Evolutionary conservation across 2,329 filamentous ascomycete genomes (phyloP), one percentile per base, ranked within the genome.

Genomic region (Xylariaceae sp.): DNA sequence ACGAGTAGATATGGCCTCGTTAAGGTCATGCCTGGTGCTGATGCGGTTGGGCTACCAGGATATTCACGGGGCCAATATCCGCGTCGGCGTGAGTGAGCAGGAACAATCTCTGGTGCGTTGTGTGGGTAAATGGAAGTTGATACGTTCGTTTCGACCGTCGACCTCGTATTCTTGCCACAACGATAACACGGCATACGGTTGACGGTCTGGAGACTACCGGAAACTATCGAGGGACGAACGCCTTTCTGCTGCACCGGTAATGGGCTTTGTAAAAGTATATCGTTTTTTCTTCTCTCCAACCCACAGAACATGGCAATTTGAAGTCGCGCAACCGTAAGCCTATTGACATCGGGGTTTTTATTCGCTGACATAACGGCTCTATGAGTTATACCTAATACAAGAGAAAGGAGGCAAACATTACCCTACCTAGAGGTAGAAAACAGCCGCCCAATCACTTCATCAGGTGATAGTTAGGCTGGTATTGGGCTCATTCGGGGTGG

Each of bases 1-100:
- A 63, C 3, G 59, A 65, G 47, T 57, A 40, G 47, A 30, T 12
- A n/a, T 8, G 21, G 19, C 36, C 40, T 29, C 3, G 16, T 26
- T 22, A 26, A 52, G n/a, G 15, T 37, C n/a, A 26, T 29, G 43
- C 3, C 40, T 22, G 36, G 39, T 13, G 40, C 21, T 40, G 21
- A 34, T 44, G n/a, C 42, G n/a, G 9, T 42, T 29, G 18, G 39
- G 37, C 29, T 29, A 15, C 19, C 47, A 18, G 22, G 36, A 47
- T 49, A 44, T 47, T 12, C 47, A 43, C 13, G 41, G 22, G 19
- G 30, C 41, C 36, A 13, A 21, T 16, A 43, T 19, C 16, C 6
- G 16, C 16, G 41, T 36, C 18, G 47, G 39, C 10, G 10, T 30
- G n/a, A n/a, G n/a, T n/a, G 45, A 10, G 29, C 16, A 16, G 32